Base-by-base conservation (phyloP, 768 basidiomycete species). In the Podaxis sp. region DNA sequence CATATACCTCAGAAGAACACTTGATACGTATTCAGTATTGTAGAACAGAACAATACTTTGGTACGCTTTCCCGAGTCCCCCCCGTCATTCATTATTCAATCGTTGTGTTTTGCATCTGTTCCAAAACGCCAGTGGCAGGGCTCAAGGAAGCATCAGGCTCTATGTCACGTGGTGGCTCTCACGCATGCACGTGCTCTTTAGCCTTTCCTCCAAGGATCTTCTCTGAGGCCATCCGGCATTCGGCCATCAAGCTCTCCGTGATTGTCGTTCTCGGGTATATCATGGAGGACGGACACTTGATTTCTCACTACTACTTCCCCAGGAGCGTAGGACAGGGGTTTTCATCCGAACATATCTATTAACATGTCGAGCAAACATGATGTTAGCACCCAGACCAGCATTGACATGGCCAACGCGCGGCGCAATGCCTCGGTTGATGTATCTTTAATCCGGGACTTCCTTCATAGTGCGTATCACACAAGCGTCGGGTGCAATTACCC, bases 381-480 rank as follows among this genome's bases (percentile, higher is more conserved):
- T 69, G 66, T 76, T 42, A 83, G 77, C 57, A 77, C 73, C 28
- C 83, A 82, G 67, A 86, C 82, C 11, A 77, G 67, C 2, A 66
- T 78, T 49, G 88, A 88, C 66, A 83, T 89, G 82, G 68, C 67
- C 38, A 72, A 71, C 17, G 86, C 87, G 0, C 75, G 87, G 30
- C 68, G 66, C n/a, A 70, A 59, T 12, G 73, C 82, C 12, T 76
- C 80, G 1, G 71, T 88, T 49, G 72, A 80, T 46, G 68, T 84
- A 11, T 69, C 73, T 40, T 70, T 66, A n/a, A 70, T 86, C 2
- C 77, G 82, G 51, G 70, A 82, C 61, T 81, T 85, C 64, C 66
- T 88, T 15, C 79, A 86, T 68, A 77, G 87, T 84, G 57, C 75
- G 79, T 74, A 17, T 38, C 8, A 52, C 48, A 11, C 24, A 52